A percentile compares a stretch with the other conserved stretches of the same genome.
Conservation (phyloP, 2,329 filamentous ascomycete genomes). For the Coniochaeta pulveracea region DNA sequence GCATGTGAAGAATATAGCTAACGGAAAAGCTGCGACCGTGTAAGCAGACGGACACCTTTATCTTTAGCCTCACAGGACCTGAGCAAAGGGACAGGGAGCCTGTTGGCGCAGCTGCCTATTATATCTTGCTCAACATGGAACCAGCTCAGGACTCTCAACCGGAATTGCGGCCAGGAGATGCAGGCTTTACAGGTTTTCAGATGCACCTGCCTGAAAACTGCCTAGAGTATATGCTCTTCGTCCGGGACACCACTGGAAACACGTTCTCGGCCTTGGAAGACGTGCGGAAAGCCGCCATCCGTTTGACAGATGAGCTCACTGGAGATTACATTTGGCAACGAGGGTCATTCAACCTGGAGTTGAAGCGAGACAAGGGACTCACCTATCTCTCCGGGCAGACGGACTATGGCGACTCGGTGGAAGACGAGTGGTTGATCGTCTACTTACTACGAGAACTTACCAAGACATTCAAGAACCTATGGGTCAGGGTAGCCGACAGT, state of each 20-base stretch:
- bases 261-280: conserved; percentile 54
- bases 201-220: conserved; percentile 63
- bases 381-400: conserved; percentile 65
- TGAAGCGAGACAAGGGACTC: conserved; percentile 43
- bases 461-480: conserved; percentile 55
- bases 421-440: conserved; percentile 96
- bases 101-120: too few species aligned
- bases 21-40: too few species aligned
- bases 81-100: too few species aligned
- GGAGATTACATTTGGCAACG: conserved; percentile 93
- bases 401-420: conserved; percentile 86
- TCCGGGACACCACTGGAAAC: conserved; percentile 47
- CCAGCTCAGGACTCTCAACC: too few species aligned
- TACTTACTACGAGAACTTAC: conserved; percentile 78
- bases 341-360: conserved; percentile 63
- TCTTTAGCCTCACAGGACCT: too few species aligned
- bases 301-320: conserved; percentile 53
- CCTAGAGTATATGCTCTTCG: conserved; percentile 73
- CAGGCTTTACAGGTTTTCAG: conserved; percentile 18
- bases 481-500: conserved; percentile 73
- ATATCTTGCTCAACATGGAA: too few species aligned
- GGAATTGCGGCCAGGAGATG: conserved; percentile 14
- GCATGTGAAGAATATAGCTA: too few species aligned
- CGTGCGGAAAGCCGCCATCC: conserved; percentile 57
- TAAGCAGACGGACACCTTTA: too few species aligned